These are phyloP conservation scores for Phytophthora citricola DNA, from an alignment of 352 stramenopile genomes.

Conservation along the genomic window DNA sequence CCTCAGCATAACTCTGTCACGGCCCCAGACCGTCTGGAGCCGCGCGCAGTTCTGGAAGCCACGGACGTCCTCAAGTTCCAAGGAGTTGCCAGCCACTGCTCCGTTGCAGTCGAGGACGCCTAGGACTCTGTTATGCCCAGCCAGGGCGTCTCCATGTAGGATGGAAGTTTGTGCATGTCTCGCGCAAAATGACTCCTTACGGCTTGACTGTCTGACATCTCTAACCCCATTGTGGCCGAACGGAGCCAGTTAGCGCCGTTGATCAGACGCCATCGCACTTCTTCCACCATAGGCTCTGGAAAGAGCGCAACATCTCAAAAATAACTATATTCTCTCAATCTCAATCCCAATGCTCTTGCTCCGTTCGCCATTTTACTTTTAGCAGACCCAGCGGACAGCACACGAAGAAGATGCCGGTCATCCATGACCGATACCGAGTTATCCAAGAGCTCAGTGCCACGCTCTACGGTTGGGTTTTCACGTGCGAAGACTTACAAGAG, in stretches of 20 bases:
- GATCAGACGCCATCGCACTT: slow-evolving; percentile 10
- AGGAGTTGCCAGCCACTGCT: not conserved
- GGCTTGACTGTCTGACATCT: slow-evolving; percentile 1
- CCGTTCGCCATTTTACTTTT: slow-evolving; percentile 14
- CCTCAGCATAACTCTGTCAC: not conserved
- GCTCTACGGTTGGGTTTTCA: slow-evolving; percentile 55
- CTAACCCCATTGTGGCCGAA: not conserved
- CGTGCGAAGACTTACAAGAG: slow-evolving; percentile 44
- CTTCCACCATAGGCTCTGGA: slow-evolving; percentile 1
- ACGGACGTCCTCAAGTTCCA: not conserved
- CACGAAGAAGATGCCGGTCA: slow-evolving; percentile 14
- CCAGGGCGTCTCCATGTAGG: not conserved
- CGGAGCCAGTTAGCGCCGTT: slow-evolving; percentile 15
- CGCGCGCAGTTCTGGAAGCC: not conserved
- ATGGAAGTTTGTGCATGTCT: not conserved
- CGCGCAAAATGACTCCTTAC: slow-evolving; percentile 6
- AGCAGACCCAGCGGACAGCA: not conserved
- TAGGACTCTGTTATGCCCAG: not conserved
- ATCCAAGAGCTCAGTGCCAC: slow-evolving; percentile 46
- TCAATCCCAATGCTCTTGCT: not conserved
- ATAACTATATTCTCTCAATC: not conserved
- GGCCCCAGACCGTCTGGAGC: not conserved
- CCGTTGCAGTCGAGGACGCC: not conserved
- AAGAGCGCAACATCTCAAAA: not conserved
- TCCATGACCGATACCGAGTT: slow-evolving; percentile 41